A percentile compares a stretch with the other conserved stretches of the same genome.
Conservation (phyloP, 441 rosid genomes). For the Erodium moschatum region DNA sequence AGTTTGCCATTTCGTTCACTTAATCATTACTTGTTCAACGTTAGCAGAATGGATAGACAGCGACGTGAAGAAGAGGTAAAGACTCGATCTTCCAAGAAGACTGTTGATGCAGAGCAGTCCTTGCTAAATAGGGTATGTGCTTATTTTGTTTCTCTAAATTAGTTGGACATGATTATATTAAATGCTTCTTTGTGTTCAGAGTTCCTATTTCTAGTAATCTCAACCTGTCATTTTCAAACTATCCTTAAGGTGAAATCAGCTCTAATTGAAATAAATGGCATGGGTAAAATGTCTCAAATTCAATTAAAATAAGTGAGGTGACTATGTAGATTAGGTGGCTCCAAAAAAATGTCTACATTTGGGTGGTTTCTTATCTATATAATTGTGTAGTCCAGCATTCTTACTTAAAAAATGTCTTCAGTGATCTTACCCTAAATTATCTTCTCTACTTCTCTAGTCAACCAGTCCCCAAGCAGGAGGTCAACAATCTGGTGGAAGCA, state of each 20-base stretch:
- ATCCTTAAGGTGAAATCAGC: not conserved
- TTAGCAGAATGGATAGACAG: conserved; percentile 86
- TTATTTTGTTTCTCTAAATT: conserved; percentile 19
- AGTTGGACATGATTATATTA: conserved; percentile 10
- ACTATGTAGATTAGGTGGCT: not conserved
- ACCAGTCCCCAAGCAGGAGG: conserved; percentile 83
- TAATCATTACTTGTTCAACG: conserved; percentile 16
- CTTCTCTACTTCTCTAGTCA: conserved; percentile 41
- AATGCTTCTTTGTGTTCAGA: not conserved
- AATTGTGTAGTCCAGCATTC: not conserved
- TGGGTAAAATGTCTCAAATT: not conserved
- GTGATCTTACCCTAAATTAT: not conserved
- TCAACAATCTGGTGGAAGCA: conserved; percentile 71
- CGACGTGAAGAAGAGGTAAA: conserved; percentile 94
- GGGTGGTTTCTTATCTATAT: conserved; percentile 13
- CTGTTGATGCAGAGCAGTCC: conserved; percentile 77
- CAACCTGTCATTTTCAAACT: conserved; percentile 5
- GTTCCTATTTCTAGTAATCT: not conserved
- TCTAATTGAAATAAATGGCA: not conserved
- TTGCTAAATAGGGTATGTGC: conserved; percentile 59
- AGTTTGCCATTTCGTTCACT: conserved; percentile 17
- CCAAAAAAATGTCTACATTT: not conserved
- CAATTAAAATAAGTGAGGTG: not conserved
- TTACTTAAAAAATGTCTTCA: not conserved
- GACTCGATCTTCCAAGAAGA: conserved; percentile 79